Conservation (phyloP, 225 moss, liverwort and hornwort species). For the Thuidium tamariscinum region DNA sequence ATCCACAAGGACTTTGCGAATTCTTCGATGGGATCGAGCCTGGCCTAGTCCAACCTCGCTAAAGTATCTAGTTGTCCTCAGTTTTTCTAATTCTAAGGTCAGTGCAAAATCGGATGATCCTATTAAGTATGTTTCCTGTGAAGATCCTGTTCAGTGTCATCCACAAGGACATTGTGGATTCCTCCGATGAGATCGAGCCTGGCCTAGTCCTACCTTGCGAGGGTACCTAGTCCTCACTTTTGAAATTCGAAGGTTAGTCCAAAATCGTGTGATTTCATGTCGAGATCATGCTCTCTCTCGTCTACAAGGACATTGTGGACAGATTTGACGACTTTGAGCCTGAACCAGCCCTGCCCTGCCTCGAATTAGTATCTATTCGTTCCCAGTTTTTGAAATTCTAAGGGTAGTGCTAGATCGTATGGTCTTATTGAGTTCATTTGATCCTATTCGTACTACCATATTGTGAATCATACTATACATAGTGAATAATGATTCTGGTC, state of each 20-base stretch:
- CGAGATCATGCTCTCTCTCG: not conserved
- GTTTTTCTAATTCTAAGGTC: too few relatives aligned
- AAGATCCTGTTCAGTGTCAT: conserved; percentile 47
- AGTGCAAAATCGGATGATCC: not conserved
- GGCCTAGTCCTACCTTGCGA: conserved; percentile 40
- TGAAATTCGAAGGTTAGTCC: not conserved
- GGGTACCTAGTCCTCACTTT: not conserved
- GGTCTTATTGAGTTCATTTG: not conserved
- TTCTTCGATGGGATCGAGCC: conserved; percentile 53
- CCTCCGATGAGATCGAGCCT: conserved; percentile 51
- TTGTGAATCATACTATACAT: not conserved
- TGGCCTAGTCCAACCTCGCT: conserved; percentile 46
- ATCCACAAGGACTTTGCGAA: conserved; percentile 48
- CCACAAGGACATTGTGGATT: conserved; percentile 54
- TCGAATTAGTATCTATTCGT: not conserved
- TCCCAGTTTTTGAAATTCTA: not conserved
- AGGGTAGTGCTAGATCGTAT: not conserved
- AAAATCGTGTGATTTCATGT: not conserved
- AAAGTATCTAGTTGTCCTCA: not conserved
- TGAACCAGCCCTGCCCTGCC: not conserved
- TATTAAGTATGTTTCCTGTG: not conserved
- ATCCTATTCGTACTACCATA: not conserved
- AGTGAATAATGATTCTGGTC: not conserved
- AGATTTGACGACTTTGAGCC: too few relatives aligned
- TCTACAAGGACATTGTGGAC: not conserved